Evolutionary conservation across 306 rosid species (phyloP).

Genomic region (Quercus alba): DNA sequence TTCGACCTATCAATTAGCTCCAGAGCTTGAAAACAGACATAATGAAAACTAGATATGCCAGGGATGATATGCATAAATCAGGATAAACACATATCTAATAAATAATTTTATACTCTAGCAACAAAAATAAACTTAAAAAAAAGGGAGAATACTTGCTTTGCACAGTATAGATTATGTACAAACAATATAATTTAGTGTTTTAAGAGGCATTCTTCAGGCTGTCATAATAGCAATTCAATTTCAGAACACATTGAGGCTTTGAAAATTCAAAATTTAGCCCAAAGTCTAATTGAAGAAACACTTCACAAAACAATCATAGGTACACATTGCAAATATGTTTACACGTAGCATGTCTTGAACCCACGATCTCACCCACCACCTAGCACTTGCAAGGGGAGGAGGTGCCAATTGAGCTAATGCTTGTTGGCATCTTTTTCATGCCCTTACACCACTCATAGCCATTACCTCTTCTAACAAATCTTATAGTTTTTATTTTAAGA

Average conservation of each 20-base stretch:
- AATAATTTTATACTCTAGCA: no score
- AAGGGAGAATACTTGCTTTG: not conserved
- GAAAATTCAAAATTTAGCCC: not conserved
- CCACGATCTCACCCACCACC: no score
- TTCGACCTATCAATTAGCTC: constrained; percentile 64
- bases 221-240: not conserved
- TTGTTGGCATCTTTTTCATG: no score
- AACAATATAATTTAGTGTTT: not conserved
- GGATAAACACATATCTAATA: not conserved
- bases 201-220: not conserved
- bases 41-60: constrained; percentile 11
- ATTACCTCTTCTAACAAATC: not conserved
- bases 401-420: no score
- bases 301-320: not conserved
- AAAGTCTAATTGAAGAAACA: not conserved
- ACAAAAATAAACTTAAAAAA: no score
- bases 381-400: no score
- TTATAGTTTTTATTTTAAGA: not conserved
- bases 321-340: not conserved
- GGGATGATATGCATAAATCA: not conserved
- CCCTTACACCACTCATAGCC: no score
- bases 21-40: constrained; percentile 34
- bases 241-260: not conserved
- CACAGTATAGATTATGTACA: not conserved
- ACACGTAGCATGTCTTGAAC: not conserved